Evolutionary conservation across 2,329 filamentous ascomycete species (phyloP), one percentile per base, ranked within the genome.

Genomic region (Sporothrix protearum): DNA sequence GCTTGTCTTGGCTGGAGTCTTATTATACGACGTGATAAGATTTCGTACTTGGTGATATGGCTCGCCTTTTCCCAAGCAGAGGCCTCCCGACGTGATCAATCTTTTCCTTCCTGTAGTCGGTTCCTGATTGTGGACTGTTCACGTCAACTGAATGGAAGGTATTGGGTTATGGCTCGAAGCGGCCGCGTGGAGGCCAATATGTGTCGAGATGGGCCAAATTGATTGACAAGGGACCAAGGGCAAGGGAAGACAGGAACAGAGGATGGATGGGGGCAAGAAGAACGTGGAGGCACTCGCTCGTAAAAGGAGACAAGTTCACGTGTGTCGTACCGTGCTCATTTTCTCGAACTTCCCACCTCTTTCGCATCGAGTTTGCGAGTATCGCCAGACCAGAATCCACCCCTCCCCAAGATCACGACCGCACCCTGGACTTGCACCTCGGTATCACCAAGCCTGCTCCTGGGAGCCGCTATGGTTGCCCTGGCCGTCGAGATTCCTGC

Each of bases 401-500:
- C n/a, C n/a, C n/a, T n/a, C n/a, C n/a, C n/a, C n/a, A n/a, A n/a
- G n/a, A n/a, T 36, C 36, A 36, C 36, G 36, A 36, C 36, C 4
- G 4, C 36, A 49, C 16, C 47, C 12, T 49, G 2, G 5, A 49
- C 45, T 19, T 19, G n/a, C n/a, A n/a, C n/a, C n/a, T n/a, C n/a
- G n/a, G n/a, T n/a, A n/a, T n/a, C n/a, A n/a, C 14, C 6, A 49
- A 4, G 28, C 22, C 28, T 7, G 12, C 36, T 14, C 36, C 9
- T 36, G 36, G 55, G 16, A 28, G 51, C 5, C 55, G 55, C 55
- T 59, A 69, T 69, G 68, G n/a, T 55, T 47, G 68, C 51, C 53
- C 25, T 69, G 68, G 51, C 68, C 25, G 68, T 49, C 53, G 68
- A 61, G 6, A 53, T 59, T 2, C 51, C 61, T 25, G 68, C 25